phyloP scores from a whole-genome alignment of 768 basidiomycete species.

The Termitomyces sp. region DNA sequence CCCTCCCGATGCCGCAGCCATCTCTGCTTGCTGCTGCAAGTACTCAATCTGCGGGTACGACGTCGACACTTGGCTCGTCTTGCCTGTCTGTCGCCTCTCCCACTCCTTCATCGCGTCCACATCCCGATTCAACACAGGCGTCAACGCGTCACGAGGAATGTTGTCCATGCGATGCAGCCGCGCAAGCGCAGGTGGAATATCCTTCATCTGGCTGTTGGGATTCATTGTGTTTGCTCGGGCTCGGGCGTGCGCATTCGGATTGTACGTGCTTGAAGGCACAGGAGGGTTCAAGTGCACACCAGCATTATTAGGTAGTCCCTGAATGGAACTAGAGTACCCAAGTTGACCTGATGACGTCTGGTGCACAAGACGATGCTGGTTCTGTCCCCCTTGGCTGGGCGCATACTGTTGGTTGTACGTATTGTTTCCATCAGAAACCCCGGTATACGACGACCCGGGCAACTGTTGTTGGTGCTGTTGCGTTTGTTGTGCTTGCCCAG shows the following conservation, averaged over 20 bases:
- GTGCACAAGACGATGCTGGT: slow-evolving; percentile 39
- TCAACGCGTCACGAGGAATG: slow-evolving; percentile 83
- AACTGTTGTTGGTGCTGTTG: slow-evolving; percentile 28
- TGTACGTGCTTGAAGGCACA: slow-evolving; percentile 63
- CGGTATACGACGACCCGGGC: slow-evolving; percentile 22
- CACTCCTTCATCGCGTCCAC: slow-evolving; percentile 88
- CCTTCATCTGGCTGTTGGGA: slow-evolving; percentile 82
- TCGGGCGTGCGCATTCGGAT: slow-evolving; percentile 57
- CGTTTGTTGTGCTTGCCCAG: slow-evolving; percentile 31
- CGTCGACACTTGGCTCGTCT: slow-evolving; percentile 53
- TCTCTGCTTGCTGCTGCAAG: slow-evolving; percentile 89
- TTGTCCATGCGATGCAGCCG: slow-evolving; percentile 86
- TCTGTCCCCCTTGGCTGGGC: slow-evolving; percentile 25
- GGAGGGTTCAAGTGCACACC: slow-evolving; percentile 41
- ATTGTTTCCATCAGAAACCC: slow-evolving; percentile 25
- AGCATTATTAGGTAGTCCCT: slow-evolving; percentile 7
- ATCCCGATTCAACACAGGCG: slow-evolving; percentile 91
- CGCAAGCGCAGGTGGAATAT: slow-evolving; percentile 91
- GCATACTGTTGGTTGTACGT: slow-evolving; percentile 32
- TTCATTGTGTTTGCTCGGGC: slow-evolving; percentile 91
- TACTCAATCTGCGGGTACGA: slow-evolving; percentile 89
- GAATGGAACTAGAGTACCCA: slow-evolving; percentile 27
- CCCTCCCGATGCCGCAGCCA: slow-evolving; percentile 64
- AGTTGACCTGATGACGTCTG: slow-evolving; percentile 48
- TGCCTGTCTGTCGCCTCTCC: slow-evolving; percentile 84